Conservation (phyloP, 495 filamentous ascomycete genomes). For the Xanthoparmelia taractica region DNA sequence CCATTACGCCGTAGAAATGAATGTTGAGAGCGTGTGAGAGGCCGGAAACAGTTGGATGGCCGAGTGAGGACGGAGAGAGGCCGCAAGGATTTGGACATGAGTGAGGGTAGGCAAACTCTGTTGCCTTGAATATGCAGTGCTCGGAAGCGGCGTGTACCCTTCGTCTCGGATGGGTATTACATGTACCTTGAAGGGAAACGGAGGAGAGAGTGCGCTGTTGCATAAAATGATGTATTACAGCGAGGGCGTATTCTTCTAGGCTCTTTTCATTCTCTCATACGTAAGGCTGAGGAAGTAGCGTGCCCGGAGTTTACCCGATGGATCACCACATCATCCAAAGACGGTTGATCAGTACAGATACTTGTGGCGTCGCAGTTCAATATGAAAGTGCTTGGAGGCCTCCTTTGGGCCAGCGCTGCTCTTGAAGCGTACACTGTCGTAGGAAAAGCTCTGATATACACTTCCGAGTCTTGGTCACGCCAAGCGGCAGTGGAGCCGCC, state of each 20-base stretch:
- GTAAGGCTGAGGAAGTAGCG: neutral
- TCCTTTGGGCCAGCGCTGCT: constrained; percentile 8
- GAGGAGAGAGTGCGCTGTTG: neutral
- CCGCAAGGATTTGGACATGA: constrained; percentile 28
- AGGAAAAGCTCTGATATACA: constrained; percentile 34
- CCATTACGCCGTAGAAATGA: constrained; percentile 16
- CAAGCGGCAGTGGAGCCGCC: constrained; percentile 9
- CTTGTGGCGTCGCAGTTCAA: constrained; percentile 3
- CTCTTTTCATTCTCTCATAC: neutral
- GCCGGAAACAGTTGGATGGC: constrained; percentile 2
- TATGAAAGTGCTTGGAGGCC: constrained; percentile 21
- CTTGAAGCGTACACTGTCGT: neutral
- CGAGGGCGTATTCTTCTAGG: neutral
- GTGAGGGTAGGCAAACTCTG: constrained; percentile 15
- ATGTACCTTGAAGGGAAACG: neutral
- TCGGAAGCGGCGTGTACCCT: constrained; percentile 1
- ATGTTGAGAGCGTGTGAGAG: constrained; percentile 15
- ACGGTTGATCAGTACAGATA: neutral
- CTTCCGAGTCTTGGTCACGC: constrained; percentile 25
- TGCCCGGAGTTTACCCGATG: neutral
- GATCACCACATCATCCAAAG: constrained; percentile 5
- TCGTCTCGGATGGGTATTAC: neutral
- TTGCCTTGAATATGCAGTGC: neutral
- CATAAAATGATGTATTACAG: neutral
- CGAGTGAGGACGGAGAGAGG: constrained; percentile 21